Conservation (phyloP, 108 stramenopile genomes). For the Epithemia pelagica region DNA sequence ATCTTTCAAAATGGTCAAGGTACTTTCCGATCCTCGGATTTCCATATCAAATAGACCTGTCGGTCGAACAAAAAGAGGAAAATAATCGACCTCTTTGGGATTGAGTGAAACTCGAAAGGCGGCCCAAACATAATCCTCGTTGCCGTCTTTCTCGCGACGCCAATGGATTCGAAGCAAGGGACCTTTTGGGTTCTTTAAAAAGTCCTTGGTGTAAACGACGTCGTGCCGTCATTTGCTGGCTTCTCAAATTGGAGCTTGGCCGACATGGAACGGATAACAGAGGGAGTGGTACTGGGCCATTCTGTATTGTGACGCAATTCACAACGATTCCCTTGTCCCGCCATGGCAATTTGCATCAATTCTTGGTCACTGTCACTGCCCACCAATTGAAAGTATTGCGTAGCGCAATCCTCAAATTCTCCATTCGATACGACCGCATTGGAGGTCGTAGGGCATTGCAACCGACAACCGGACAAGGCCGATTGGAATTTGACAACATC, state of each 20-base stretch:
- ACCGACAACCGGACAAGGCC: background rate
- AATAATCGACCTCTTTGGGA: constrained; percentile 4
- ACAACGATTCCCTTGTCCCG: background rate
- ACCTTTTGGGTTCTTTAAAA: background rate
- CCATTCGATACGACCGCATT: background rate
- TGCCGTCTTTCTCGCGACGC: background rate
- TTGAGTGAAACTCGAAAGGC: constrained; percentile 2
- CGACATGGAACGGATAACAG: background rate
- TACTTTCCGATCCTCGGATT: background rate
- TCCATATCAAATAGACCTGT: constrained; percentile 2
- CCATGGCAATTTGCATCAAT: background rate
- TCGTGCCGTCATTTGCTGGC: background rate
- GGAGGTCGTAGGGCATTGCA: background rate
- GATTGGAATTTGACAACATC: background rate
- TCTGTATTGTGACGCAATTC: background rate
- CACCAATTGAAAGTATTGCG: background rate
- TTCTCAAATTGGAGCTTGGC: background rate
- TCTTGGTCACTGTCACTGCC: too few relatives aligned
- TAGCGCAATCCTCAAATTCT: background rate
- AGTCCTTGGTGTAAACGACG: background rate
- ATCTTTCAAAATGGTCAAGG: background rate
- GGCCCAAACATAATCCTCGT: constrained; percentile 1
- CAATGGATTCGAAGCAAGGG: background rate
- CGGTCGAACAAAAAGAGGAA: constrained; percentile 1
- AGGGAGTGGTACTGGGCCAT: background rate